A percentile compares a stretch with the other conserved stretches of the same genome.
Conservation (phyloP, 306 rosid genomes). For the Potentilla sterilis region DNA sequence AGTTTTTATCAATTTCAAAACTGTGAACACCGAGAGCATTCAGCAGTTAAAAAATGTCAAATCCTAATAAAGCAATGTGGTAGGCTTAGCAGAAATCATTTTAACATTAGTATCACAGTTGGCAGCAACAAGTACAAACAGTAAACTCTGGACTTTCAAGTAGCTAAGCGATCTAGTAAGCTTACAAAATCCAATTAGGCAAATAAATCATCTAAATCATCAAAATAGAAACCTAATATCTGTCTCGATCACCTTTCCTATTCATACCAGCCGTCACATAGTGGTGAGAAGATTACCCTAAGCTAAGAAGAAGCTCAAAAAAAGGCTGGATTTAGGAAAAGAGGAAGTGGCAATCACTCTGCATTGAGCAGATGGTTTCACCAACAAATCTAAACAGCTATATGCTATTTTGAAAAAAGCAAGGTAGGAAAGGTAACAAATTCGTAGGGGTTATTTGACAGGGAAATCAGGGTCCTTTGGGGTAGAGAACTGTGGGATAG, state of each 20-base stretch:
- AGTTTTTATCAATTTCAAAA: constrained; percentile 24
- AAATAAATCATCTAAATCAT: not conserved
- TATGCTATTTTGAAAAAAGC: not conserved
- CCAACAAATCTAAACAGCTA: not conserved
- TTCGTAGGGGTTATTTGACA: not conserved
- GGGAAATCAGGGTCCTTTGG: not conserved
- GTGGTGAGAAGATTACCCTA: not conserved
- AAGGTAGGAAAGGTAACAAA: not conserved
- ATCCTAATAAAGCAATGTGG: not conserved
- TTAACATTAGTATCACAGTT: not conserved
- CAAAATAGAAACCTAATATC: not conserved
- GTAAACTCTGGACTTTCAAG: too few relatives aligned
- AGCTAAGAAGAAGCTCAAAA: not conserved
- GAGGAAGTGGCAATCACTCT: not conserved
- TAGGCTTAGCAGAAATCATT: not conserved
- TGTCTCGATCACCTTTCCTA: not conserved
- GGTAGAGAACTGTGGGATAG: not conserved
- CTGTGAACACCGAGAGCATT: not conserved
- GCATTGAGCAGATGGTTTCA: not conserved
- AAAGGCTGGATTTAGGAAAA: not conserved
- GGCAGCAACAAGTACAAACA: not conserved
- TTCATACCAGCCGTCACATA: not conserved
- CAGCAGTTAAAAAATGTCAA: not conserved
- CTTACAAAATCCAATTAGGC: not conserved
- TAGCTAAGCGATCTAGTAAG: not conserved